phyloP scores from a whole-genome alignment of 2,329 filamentous ascomycete genomes.

The Gaeumannomyces tritici region DNA sequence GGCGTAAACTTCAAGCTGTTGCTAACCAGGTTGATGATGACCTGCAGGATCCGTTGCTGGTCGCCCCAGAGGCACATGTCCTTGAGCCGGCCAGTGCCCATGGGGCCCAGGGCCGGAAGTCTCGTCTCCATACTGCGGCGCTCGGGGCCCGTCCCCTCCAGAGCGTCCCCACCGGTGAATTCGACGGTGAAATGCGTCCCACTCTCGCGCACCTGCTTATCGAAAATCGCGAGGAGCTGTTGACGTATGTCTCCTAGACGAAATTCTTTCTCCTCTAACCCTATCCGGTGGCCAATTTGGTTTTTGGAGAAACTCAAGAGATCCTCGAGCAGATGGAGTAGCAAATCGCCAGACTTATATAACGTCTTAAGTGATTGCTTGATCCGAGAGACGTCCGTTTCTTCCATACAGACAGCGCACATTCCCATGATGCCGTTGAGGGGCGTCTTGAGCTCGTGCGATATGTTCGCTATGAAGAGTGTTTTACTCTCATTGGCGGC shows the following conservation, averaged over 20 bases:
- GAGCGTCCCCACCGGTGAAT: constrained; percentile 43
- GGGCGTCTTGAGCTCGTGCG: constrained; percentile 80
- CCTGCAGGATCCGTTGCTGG: constrained; percentile 79
- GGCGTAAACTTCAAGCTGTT: constrained; percentile 91
- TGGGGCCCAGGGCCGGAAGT: constrained; percentile 51
- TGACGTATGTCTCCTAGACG: constrained; percentile 72
- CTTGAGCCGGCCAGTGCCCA: constrained; percentile 58
- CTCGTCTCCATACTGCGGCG: constrained; percentile 21
- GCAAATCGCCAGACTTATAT: constrained; percentile 74
- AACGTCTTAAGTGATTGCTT: constrained; percentile 80
- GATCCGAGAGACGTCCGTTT: constrained; percentile 67
- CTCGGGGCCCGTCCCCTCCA: constrained; percentile 18
- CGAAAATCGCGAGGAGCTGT: constrained; percentile 78
- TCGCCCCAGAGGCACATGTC: constrained; percentile 92
- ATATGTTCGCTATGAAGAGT: constrained; percentile 92
- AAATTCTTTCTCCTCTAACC: constrained; percentile 78
- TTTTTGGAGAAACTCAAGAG: constrained; percentile 91
- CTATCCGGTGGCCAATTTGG: constrained; percentile 78
- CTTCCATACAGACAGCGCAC: constrained; percentile 87
- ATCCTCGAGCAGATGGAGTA: constrained; percentile 81
- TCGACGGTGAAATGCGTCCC: constrained; percentile 63
- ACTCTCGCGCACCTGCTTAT: constrained; percentile 77
- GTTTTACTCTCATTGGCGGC: constrained; percentile 97
- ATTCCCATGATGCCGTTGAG: constrained; percentile 93
- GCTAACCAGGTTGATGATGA: constrained; percentile 88